phyloP scores from a whole-genome alignment of 768 basidiomycete genomes.

The Obba rivulosa region DNA sequence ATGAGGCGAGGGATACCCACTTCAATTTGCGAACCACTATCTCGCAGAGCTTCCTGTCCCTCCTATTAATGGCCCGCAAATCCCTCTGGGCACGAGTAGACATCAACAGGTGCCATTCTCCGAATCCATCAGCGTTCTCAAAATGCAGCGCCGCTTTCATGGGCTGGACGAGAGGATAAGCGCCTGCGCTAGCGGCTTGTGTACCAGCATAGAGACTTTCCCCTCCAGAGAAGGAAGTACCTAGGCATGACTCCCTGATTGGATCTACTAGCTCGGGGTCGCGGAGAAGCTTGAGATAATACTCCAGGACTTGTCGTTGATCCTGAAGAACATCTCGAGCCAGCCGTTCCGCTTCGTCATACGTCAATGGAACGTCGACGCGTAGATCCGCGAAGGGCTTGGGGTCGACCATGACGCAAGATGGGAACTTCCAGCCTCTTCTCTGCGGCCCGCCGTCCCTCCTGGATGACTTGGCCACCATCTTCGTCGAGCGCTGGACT shows the following conservation, averaged over 20 bases:
- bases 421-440: constrained; percentile 16
- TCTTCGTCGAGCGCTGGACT: not conserved
- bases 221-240: no score
- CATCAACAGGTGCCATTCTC: constrained; percentile 58
- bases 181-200: no score
- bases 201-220: not conserved
- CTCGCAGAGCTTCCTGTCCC: constrained; percentile 40
- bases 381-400: constrained; percentile 27
- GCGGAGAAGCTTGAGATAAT: constrained; percentile 4
- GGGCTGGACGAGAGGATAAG: constrained; percentile 46
- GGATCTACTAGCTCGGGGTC: not conserved
- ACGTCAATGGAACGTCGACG: constrained; percentile 20
- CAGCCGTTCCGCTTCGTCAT: constrained; percentile 13
- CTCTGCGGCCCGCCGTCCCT: constrained; percentile 1
- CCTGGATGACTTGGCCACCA: not conserved
- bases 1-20: constrained; percentile 31
- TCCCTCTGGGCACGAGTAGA: constrained; percentile 42
- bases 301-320: constrained; percentile 1
- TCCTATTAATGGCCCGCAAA: constrained; percentile 41
- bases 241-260: constrained; percentile 1
- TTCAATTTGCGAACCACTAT: constrained; percentile 67
- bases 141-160: constrained; percentile 59
- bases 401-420: constrained; percentile 15
- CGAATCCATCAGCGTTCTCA: constrained; percentile 53
- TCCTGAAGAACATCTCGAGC: constrained; percentile 11